These are phyloP conservation scores for Trichoderma breve DNA, from an alignment of 2,329 filamentous ascomycete species.

Conservation along the genomic window DNA sequence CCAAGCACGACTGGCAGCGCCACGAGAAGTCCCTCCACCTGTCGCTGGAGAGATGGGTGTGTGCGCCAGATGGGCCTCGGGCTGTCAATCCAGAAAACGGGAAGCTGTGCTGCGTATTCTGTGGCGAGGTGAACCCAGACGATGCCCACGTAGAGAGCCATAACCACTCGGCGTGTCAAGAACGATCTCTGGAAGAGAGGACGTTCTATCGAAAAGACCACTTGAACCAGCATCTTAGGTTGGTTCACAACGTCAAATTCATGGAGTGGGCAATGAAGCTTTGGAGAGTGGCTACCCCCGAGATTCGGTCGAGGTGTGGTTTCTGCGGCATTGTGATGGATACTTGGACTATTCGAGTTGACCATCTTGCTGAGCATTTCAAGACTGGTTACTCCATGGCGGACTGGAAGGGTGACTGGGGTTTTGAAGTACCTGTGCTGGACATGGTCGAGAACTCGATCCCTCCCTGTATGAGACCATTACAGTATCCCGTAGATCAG, in stretches of 20 bases:
- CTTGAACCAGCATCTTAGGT: constrained; percentile 62
- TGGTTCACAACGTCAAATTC: constrained; percentile 63
- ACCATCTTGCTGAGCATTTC: constrained; percentile 67
- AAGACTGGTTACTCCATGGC: constrained; percentile 65
- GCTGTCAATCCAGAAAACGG: constrained; percentile 60
- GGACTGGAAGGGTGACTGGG: constrained; percentile 69
- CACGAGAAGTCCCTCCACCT: constrained; percentile 67
- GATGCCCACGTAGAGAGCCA: constrained; percentile 37
- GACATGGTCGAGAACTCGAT: constrained; percentile 66
- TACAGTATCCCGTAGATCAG: constrained; percentile 38
- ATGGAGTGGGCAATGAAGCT: constrained; percentile 62
- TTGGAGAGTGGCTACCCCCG: constrained; percentile 60
- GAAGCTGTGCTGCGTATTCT: constrained; percentile 57
- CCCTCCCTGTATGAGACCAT: constrained; percentile 57
- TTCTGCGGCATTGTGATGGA: constrained; percentile 63
- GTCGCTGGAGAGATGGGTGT: constrained; percentile 66
- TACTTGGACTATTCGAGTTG: constrained; percentile 58
- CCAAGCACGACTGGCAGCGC: constrained; percentile 68
- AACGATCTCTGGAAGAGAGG: constrained; percentile 59
- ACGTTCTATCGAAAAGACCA: constrained; percentile 68
- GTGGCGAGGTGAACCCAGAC: constrained; percentile 50
- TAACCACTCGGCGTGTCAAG: constrained; percentile 59
- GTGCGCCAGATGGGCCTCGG: constrained; percentile 55
- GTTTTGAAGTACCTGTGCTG: constrained; percentile 60
- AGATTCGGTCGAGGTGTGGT: constrained; percentile 63